Evolutionary conservation across 2,329 filamentous ascomycete species (phyloP).

Genomic region (Raffaelea deltoideospora): DNA sequence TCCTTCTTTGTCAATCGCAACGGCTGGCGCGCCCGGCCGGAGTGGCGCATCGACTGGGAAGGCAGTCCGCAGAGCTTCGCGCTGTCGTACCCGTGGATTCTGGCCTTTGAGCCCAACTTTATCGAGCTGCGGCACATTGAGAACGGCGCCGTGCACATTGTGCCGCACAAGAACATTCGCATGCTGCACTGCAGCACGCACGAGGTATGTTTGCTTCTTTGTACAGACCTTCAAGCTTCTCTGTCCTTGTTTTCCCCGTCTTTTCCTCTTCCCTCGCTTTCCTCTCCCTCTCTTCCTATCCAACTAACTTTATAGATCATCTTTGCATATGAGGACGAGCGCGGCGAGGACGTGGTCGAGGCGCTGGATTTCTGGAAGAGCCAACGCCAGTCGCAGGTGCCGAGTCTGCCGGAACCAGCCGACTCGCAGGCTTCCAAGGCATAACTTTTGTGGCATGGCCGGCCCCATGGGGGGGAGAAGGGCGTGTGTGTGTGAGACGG

Average conservation of each 20-base stretch:
- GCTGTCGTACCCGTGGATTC: slow-evolving; percentile 88
- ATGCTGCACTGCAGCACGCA: slow-evolving; percentile 96
- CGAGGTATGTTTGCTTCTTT: slow-evolving; percentile 50
- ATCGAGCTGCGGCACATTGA: slow-evolving; percentile 95
- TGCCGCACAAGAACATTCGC: slow-evolving; percentile 89
- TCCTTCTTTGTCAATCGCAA: slow-evolving; percentile 99
- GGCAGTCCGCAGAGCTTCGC: slow-evolving; percentile 85
- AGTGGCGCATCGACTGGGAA: slow-evolving; percentile 98
- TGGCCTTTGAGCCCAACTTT: slow-evolving; percentile 94
- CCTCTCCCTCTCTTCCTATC: slow-evolving; percentile 26
- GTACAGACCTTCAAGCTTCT: slow-evolving; percentile 1
- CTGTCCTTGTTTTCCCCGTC: slow-evolving; percentile 33
- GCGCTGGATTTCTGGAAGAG: slow-evolving; percentile 93
- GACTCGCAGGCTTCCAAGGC: background rate
- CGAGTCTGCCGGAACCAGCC: slow-evolving; percentile 1
- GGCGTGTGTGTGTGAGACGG: too few relatives aligned
- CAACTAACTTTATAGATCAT: slow-evolving; percentile 52
- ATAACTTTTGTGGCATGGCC: too few relatives aligned
- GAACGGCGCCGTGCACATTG: slow-evolving; percentile 85
- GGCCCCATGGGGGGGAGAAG: too few relatives aligned
- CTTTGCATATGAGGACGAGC: slow-evolving; percentile 93
- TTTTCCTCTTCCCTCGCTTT: slow-evolving; percentile 1
- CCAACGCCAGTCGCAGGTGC: slow-evolving; percentile 27
- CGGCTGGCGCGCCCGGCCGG: slow-evolving; percentile 86
- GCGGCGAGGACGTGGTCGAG: slow-evolving; percentile 83